Evolutionary conservation across 148 eudicot genomes (phyloP).

Genomic region (Hydrangea macrophylla): DNA sequence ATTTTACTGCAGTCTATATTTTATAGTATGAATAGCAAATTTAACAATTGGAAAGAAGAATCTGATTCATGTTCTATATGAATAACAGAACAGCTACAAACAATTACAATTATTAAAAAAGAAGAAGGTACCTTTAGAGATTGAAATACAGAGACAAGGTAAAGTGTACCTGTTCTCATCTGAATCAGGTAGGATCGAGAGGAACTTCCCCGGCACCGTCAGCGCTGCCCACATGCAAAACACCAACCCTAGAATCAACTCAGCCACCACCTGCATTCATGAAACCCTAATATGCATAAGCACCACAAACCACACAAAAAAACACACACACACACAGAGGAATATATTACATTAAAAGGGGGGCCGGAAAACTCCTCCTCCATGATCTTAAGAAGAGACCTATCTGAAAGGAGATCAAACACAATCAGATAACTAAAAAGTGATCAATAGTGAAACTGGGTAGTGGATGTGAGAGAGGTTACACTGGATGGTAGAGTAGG

Average conservation of each 20-base stretch:
- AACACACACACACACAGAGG: background rate
- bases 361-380: constrained; percentile 84
- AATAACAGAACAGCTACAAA: no score
- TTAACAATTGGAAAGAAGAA: no score
- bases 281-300: constrained; percentile 16
- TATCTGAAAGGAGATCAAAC: constrained; percentile 46
- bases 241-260: constrained; percentile 53
- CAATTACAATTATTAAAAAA: no score
- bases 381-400: constrained; percentile 75
- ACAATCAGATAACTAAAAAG: background rate
- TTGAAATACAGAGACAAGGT: constrained; percentile 9
- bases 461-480: constrained; percentile 8
- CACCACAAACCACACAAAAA: background rate
- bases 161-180: constrained; percentile 69
- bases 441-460: background rate
- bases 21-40: no score
- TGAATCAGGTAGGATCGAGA: constrained; percentile 66
- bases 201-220: constrained; percentile 72
- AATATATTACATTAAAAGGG: constrained; percentile 48
- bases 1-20: no score
- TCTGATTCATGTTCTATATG: no score
- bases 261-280: constrained; percentile 53
- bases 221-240: constrained; percentile 71
- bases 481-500: constrained; percentile 84
- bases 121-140: no score